Conservation (phyloP, 169 alveolate genomes). For the Eimeria praecox region DNA sequence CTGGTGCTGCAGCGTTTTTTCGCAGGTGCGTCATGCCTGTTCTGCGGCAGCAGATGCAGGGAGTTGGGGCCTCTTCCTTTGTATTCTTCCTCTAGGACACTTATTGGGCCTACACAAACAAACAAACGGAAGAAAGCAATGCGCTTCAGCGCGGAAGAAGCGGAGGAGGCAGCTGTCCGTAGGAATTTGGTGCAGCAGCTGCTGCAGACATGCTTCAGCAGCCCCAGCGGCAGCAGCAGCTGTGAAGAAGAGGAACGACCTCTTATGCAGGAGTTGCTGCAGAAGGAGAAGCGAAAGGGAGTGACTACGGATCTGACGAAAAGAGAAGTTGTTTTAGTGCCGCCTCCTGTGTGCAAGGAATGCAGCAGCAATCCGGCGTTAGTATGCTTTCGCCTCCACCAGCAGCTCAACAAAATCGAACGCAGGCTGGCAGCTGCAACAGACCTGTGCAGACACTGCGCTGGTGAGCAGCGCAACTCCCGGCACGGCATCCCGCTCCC, state of each 20-base stretch:
- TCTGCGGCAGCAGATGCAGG: conserved; percentile 65
- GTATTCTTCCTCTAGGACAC: not conserved
- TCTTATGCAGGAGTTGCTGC: not conserved
- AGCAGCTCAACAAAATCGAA: conserved; percentile 61
- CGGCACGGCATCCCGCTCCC: not conserved
- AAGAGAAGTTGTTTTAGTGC: conserved; percentile 23
- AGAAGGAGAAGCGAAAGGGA: not conserved
- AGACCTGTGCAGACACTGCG: conserved; percentile 75
- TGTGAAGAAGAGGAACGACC: not conserved
- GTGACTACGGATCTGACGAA: not conserved
- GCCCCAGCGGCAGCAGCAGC: conserved; percentile 55
- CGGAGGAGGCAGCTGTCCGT: conserved; percentile 32
- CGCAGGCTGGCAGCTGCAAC: conserved; percentile 51
- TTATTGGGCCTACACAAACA: not conserved
- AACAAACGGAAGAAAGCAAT: not conserved
- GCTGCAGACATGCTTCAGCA: not conserved
- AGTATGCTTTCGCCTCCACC: conserved; percentile 15
- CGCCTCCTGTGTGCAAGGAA: conserved; percentile 76
- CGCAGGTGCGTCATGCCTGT: conserved; percentile 74
- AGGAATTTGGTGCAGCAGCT: conserved; percentile 55
- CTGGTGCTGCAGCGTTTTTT: conserved; percentile 74
- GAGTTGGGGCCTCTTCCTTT: conserved; percentile 4
- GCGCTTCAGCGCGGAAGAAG: conserved; percentile 11
- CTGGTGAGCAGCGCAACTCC: conserved; percentile 44
- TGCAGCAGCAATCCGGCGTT: conserved; percentile 75